Evolutionary conservation across 768 basidiomycete species (phyloP).

Genomic region (Xerocomellus intermedius): DNA sequence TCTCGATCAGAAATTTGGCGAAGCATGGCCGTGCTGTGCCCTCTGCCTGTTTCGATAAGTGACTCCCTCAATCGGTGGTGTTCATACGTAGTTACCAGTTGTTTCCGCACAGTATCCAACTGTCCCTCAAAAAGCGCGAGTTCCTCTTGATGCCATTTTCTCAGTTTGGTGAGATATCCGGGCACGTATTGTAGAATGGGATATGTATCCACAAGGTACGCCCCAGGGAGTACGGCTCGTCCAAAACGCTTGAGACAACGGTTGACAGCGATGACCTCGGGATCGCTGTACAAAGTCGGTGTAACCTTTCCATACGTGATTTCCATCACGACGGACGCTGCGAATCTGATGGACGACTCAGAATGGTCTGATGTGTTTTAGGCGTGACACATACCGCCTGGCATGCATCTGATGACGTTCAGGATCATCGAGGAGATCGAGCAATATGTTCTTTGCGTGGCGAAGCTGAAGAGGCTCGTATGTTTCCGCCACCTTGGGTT

Average conservation of each 20-base stretch:
- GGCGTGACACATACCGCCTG: background rate
- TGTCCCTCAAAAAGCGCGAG: slow-evolving; percentile 8
- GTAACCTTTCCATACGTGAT: slow-evolving; percentile 1
- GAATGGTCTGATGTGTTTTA: background rate
- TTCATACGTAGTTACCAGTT: background rate
- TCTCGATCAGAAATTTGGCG: slow-evolving; percentile 1
- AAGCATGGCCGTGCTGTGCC: slow-evolving; percentile 6
- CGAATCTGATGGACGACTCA: background rate
- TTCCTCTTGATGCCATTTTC: slow-evolving; percentile 8
- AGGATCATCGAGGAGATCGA: slow-evolving; percentile 4
- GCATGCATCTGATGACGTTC: slow-evolving; percentile 7
- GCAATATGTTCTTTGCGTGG: slow-evolving; percentile 2
- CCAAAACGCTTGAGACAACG: background rate
- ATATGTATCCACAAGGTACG: slow-evolving; percentile 9
- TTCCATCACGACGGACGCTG: slow-evolving; percentile 4
- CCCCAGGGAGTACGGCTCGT: background rate
- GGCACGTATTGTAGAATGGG: slow-evolving; percentile 7
- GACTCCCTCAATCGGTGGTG: background rate
- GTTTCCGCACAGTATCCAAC: slow-evolving; percentile 1
- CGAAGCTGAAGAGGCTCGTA: slow-evolving; percentile 4
- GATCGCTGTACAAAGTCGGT: slow-evolving; percentile 4
- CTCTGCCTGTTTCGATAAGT: background rate
- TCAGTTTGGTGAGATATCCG: slow-evolving; percentile 3
- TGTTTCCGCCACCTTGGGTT: slow-evolving; percentile 2
- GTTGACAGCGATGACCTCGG: slow-evolving; percentile 4